Base-by-base conservation (phyloP, 441 rosid species). In the Croton setiger region DNA sequence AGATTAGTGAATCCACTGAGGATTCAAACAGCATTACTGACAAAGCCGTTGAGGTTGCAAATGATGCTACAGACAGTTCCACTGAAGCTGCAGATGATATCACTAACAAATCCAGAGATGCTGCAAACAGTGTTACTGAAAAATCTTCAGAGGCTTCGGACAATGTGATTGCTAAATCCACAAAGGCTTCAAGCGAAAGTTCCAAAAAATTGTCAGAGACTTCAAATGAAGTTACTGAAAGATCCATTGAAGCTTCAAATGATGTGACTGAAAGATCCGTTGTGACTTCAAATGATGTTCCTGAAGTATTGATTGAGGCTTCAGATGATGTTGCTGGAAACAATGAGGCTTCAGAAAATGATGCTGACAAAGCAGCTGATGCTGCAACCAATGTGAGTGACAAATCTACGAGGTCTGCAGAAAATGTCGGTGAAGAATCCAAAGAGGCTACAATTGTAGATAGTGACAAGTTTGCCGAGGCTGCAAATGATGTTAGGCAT, bases 81-180 rank as follows among this genome's bases (percentile, higher is more conserved):
- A 6, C 37, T 47, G 81, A 75, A 21, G 56, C 5, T 27, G 72
- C 33, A 47, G 64, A 77, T 64, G 63, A 33, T 51, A 52, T 20
- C 65, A 52, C 27, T 55, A 66, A 74, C 67, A 76, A 69, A 58
- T 23, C 52, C n/a, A 68, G 36, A 12, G 68, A 70, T 56, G 41
- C 71, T 58, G 68, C 63, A 59, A 64, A n/a, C 35, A 45, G 72
- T 44, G 51, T 27, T 35, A 66, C 39, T 55, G 73, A 64, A 37
- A 67, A 80, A 72, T 36, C 52, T 20, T 58, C 9, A 17, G 72
- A 69, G 71, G 57, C 55, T 54, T 27, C 66, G 64, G 73, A 66
- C 43, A 47, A 73, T 63, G 73, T 45, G 20, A 39, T 43, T 35
- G 69, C 67, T 63, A 56, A 70, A 33, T 41, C 72, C 11, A 41